Percentiles rank a stretch among this genome's conserved stretches.
Evolutionary conservation across 2,329 filamentous ascomycete genomes (phyloP).

Genomic region (Fusarium oligoseptatum): DNA sequence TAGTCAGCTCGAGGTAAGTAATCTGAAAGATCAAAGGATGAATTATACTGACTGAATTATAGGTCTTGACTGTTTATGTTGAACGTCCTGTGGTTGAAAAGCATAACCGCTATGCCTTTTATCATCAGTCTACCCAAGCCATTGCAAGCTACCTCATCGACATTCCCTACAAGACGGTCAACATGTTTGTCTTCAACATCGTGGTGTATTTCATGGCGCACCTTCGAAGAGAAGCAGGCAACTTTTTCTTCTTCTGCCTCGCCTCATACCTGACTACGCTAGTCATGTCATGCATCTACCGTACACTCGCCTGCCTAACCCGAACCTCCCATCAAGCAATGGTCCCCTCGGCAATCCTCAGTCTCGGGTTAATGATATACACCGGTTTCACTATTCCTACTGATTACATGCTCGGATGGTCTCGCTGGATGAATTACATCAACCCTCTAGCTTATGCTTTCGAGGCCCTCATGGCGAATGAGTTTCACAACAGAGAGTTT

Average conservation of each 20-base stretch:
- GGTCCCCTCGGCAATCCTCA: conserved; percentile 67
- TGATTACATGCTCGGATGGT: conserved; percentile 46
- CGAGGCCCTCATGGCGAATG: conserved; percentile 45
- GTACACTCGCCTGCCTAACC: conserved; percentile 47
- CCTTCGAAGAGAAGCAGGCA: conserved; percentile 67
- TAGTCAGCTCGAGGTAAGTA: conserved; percentile 49
- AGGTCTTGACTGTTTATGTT: conserved; percentile 49
- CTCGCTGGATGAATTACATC: conserved; percentile 74
- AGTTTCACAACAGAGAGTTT: conserved; percentile 64
- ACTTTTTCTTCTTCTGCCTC: conserved; percentile 72
- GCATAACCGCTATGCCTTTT: conserved; percentile 52
- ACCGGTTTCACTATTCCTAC: conserved; percentile 48
- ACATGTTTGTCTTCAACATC: conserved; percentile 45
- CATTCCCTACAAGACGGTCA: conserved; percentile 43
- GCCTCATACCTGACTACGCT: conserved; percentile 53
- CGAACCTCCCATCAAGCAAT: conserved; percentile 49
- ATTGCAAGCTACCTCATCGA: conserved; percentile 46
- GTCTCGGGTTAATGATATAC: conserved; percentile 67
- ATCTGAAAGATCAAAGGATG: fast-evolving
- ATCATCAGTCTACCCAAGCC: conserved; percentile 50
- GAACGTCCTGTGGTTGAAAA: conserved; percentile 53
- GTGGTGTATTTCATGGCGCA: conserved; percentile 76
- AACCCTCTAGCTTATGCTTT: conserved; percentile 71
- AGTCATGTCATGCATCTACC: conserved; percentile 48
- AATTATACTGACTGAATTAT: not conserved